Percentiles rank a stretch among this genome's conserved stretches.
These are phyloP conservation scores for Aphanocladium album DNA, from an alignment of 2,329 filamentous ascomycete genomes.

Conservation along the genomic window DNA sequence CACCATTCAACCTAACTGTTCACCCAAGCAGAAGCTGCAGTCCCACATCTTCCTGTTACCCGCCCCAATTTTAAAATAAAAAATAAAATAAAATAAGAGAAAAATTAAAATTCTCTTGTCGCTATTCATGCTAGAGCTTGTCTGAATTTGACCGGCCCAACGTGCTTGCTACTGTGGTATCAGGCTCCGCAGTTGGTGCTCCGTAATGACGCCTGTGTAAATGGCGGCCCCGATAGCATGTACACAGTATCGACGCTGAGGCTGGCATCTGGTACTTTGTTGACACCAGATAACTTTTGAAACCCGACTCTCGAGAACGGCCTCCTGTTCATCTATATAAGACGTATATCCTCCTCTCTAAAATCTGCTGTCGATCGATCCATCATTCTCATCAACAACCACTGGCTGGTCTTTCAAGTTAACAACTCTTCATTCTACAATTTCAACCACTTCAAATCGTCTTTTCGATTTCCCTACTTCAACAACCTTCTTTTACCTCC, in stretches of 20 bases:
- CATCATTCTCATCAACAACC: background rate
- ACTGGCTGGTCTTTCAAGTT: background rate
- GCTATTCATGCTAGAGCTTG: background rate
- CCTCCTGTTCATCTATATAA: slow-evolving; percentile 11
- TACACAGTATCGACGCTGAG: slow-evolving; percentile 5
- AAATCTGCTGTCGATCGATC: background rate
- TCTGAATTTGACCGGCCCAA: background rate
- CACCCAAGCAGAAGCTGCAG: background rate
- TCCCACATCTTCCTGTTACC: background rate
- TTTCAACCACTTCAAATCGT: background rate
- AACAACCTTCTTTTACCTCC: too few relatives aligned
- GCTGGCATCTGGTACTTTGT: slow-evolving; percentile 3
- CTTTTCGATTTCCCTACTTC: background rate
- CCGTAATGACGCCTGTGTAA: slow-evolving; percentile 13
- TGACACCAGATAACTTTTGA: background rate
- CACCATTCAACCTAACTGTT: background rate
- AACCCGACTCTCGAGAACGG: background rate
- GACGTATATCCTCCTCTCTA: background rate
- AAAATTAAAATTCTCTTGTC: background rate
- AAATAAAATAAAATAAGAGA: background rate
- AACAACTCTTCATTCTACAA: background rate
- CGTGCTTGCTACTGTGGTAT: slow-evolving; percentile 8
- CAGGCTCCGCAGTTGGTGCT: slow-evolving; percentile 12
- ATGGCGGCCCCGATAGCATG: slow-evolving; percentile 12
- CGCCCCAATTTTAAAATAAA: background rate